These are phyloP conservation scores for Aspergillus carbonarius DNA, from an alignment of 2,329 filamentous ascomycete genomes.

Conservation along the genomic window DNA sequence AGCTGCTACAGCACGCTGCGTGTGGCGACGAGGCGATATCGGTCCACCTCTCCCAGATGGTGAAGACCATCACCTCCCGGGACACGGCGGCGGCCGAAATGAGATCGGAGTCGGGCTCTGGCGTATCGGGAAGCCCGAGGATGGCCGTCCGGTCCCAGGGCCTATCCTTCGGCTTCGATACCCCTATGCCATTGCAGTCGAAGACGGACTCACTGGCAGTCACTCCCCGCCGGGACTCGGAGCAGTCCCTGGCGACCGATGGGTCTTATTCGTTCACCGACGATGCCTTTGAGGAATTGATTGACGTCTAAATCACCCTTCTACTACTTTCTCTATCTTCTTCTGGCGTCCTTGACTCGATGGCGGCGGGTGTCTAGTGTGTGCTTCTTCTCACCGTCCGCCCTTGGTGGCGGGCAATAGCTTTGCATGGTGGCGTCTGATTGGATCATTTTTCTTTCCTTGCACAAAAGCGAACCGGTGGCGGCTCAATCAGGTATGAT, in stretches of 20 bases:
- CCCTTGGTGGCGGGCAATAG: neutral
- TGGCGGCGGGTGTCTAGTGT: neutral
- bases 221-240: conserved; percentile 5
- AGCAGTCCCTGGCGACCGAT: neutral
- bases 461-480: neutral
- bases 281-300: neutral
- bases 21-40: conserved; percentile 41
- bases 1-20: conserved; percentile 40
- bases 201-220: neutral
- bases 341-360: neutral
- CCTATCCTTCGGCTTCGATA: conserved; percentile 17
- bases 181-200: neutral
- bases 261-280: neutral
- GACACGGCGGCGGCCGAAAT: neutral
- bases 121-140: neutral
- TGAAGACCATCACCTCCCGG: conserved; percentile 24
- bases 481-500: neutral
- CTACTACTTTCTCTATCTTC: neutral
- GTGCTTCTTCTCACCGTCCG: neutral
- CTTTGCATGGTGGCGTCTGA: neutral
- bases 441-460: neutral
- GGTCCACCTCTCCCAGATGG: conserved; percentile 38
- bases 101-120: neutral
- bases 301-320: neutral
- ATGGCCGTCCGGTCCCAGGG: neutral